Evolutionary conservation across 345 rosid species (phyloP), one percentile per base, ranked within the genome.

Genomic region (Trapa bicornis): DNA sequence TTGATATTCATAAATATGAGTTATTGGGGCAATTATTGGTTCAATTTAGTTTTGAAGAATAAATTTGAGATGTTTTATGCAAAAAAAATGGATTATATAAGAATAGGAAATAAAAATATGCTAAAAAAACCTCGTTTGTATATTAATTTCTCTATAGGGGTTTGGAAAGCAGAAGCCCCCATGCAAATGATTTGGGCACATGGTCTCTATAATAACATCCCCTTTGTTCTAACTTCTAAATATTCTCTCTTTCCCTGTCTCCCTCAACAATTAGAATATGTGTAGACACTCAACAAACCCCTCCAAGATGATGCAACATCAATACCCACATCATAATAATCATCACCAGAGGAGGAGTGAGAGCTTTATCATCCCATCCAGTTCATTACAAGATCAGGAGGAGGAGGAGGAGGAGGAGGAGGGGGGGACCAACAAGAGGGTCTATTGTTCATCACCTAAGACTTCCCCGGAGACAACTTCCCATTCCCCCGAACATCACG

Each of bases 111-210:
- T 22, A 22, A 22, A 22, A 22, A 22, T 22, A 22, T 22, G 29
- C 29, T 0, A 22, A 22, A 22, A 22, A 22, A 22, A 22, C 29
- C 29, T 22, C 29, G 29, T 22, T 0, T 6, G 48, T 45, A 1
- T 2, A 6, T 45, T 45, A 7, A 7, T 45, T 29, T 29, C 14
- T 32, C 32, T 58, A 4, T 6, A 16, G 63, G 37, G 63, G 62
- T 15, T 63, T 77, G 75, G 89, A 81, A 83, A 84, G 71, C 77
- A 37, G 75, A 85, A 83, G 79, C 64, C 43, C 43, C 83, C 80
- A 73, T 73, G 61, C 82, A 79, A 87, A 90, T 90, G 92, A 90
- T 90, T 80, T 77, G 78, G 64, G 74, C 95, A 84, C 90, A 86
- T 86, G 92, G 69, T 29, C 63, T 67, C 10, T n/a, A 54, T n/a